phyloP scores from a whole-genome alignment of 2,329 filamentous ascomycete genomes.

The Blumeria graminis region DNA sequence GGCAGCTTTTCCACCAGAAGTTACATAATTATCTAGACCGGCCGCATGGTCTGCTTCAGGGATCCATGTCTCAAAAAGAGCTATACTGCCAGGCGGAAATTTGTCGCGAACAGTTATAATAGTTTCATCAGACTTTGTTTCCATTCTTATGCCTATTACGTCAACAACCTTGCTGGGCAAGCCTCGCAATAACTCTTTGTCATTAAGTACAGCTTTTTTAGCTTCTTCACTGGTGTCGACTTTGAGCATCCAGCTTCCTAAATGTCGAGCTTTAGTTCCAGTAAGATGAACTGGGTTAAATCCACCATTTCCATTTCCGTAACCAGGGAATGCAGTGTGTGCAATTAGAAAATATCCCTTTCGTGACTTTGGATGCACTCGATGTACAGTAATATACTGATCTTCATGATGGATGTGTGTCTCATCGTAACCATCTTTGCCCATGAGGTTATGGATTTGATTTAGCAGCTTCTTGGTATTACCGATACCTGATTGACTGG shows the following conservation, averaged over 20 bases:
- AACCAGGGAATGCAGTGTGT: constrained; percentile 84
- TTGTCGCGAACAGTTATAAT: constrained; percentile 56
- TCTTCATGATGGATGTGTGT: constrained; percentile 92
- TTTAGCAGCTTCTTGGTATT: constrained; percentile 83
- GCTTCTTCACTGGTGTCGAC: constrained; percentile 56
- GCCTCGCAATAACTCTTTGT: constrained; percentile 50
- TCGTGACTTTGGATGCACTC: constrained; percentile 74
- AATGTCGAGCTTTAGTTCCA: constrained; percentile 62
- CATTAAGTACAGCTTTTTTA: constrained; percentile 36
- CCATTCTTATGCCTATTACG: constrained; percentile 48
- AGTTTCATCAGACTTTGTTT: constrained; percentile 48
- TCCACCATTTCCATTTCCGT: constrained; percentile 59
- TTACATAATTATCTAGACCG: constrained; percentile 68
- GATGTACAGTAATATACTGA: constrained; percentile 87
- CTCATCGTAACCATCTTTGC: constrained; percentile 79
- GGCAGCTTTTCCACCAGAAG: constrained; percentile 53
- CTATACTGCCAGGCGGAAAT: constrained; percentile 85
- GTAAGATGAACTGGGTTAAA: constrained; percentile 58
- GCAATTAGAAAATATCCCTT: constrained; percentile 92
- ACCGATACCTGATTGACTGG: constrained; percentile 48
- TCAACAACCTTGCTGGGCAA: constrained; percentile 64
- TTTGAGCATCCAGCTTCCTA: constrained; percentile 82
- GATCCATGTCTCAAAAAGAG: constrained; percentile 89
- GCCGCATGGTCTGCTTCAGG: constrained; percentile 63
- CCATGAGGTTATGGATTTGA: constrained; percentile 86